Evolutionary conservation across 1,139 yeast species (phyloP).

Genomic region (Debaryomycetaceae sp.): DNA sequence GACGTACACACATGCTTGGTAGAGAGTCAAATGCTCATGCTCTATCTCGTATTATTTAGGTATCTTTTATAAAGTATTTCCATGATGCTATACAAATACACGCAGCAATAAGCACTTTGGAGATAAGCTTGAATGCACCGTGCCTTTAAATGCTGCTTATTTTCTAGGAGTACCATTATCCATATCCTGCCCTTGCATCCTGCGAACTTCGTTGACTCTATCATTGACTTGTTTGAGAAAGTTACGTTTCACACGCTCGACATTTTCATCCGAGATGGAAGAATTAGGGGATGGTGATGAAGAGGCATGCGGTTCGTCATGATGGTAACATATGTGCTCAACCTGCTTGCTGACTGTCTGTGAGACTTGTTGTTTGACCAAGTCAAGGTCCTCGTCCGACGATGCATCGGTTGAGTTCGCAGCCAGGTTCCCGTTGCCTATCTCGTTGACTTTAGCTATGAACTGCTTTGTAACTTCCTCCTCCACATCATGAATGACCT

Average conservation of each 20-base stretch:
- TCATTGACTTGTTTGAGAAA: conserved; percentile 21
- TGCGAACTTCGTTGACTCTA: conserved; percentile 7
- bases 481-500: conserved; percentile 21
- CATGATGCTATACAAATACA: conserved; percentile 1
- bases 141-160: background rate
- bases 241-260: conserved; percentile 15
- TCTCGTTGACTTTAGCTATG: conserved; percentile 20
- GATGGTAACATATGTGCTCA: conserved; percentile 14
- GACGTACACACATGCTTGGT: no score
- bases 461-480: conserved; percentile 22
- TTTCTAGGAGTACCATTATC: background rate
- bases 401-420: conserved; percentile 12
- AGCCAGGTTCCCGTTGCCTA: conserved; percentile 10
- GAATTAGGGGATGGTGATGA: conserved; percentile 3
- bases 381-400: conserved; percentile 13
- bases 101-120: background rate
- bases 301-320: conserved; percentile 9
- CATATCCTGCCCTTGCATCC: background rate
- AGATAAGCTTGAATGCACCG: background rate
- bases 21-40: no score
- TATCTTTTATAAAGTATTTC: conserved; percentile 1
- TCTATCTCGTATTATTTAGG: no score
- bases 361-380: conserved; percentile 20
- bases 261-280: conserved; percentile 10
- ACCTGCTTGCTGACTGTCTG: conserved; percentile 20